These are phyloP conservation scores for Melaleuca quinquenervia DNA, from an alignment of 345 rosid genomes.

Conservation along the genomic window DNA sequence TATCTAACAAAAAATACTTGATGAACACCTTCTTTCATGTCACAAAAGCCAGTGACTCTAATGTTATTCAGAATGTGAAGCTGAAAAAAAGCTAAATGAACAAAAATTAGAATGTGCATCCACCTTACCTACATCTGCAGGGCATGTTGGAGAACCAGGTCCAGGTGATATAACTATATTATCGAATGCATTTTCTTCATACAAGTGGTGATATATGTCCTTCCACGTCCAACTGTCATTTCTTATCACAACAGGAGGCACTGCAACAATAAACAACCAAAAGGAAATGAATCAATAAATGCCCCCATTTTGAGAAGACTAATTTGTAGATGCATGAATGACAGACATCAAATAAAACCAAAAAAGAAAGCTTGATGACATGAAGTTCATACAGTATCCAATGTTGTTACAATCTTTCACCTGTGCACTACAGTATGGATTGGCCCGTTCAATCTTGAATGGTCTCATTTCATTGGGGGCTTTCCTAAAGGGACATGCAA, in stretches of 20 bases:
- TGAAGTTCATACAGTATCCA: not conserved
- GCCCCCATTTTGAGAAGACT: not conserved
- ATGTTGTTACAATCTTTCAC: not conserved
- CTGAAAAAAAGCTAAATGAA: not conserved
- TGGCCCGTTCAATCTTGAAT: not conserved
- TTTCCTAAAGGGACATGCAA: not conserved
- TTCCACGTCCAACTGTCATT: conserved; percentile 90
- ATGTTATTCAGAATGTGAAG: not conserved
- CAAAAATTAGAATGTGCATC: not conserved
- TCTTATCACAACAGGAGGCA: conserved; percentile 77
- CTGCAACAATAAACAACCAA: conserved; percentile 20
- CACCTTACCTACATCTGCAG: conserved; percentile 65
- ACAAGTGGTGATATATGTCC: conserved; percentile 41
- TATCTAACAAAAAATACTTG: not conserved
- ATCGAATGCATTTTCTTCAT: conserved; percentile 65
- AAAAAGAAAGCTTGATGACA: not conserved
- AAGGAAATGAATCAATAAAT: not conserved
- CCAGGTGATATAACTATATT: conserved; percentile 95
- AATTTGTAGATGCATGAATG: not conserved
- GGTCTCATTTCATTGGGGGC: not conserved
- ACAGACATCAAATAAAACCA: not conserved
- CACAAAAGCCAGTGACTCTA: not conserved
- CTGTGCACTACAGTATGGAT: not conserved
- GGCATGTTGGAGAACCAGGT: conserved; percentile 86
- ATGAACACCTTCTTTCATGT: not conserved